These are phyloP conservation scores for Rhododendron ovatum DNA, from an alignment of 148 eudicot species.

Conservation along the genomic window DNA sequence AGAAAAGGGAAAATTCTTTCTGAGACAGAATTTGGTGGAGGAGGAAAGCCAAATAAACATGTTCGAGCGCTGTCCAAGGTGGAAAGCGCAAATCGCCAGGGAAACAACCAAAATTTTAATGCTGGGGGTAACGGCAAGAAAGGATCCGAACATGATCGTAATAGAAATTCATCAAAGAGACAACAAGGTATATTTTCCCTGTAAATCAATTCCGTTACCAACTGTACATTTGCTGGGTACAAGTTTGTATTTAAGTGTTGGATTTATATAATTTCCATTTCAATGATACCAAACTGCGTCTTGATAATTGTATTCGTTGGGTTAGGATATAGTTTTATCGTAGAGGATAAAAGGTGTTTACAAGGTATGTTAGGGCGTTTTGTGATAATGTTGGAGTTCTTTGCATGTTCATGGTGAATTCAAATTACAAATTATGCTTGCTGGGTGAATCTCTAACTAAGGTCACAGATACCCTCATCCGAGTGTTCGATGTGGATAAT, in stretches of 20 bases:
- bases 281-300: background rate
- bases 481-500: background rate
- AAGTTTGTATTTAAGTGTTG: background rate
- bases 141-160: background rate
- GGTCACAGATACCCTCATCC: background rate
- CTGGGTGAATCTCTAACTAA: background rate
- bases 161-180: background rate
- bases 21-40: constrained; percentile 4
- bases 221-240: background rate
- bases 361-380: background rate
- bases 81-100: background rate
- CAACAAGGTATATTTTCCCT: background rate
- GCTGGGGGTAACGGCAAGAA: background rate
- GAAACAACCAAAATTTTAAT: background rate
- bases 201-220: background rate
- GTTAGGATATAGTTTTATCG: background rate
- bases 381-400: background rate
- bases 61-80: background rate
- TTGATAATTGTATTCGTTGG: background rate
- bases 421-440: background rate
- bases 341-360: background rate
- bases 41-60: constrained; percentile 9
- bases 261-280: background rate
- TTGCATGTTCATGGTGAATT: background rate
- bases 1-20: background rate